Percentiles rank a stretch among this genome's conserved stretches.
These are phyloP conservation scores for Niveomyces coronatus DNA, from an alignment of 2,329 filamentous ascomycete species.

Conservation along the genomic window DNA sequence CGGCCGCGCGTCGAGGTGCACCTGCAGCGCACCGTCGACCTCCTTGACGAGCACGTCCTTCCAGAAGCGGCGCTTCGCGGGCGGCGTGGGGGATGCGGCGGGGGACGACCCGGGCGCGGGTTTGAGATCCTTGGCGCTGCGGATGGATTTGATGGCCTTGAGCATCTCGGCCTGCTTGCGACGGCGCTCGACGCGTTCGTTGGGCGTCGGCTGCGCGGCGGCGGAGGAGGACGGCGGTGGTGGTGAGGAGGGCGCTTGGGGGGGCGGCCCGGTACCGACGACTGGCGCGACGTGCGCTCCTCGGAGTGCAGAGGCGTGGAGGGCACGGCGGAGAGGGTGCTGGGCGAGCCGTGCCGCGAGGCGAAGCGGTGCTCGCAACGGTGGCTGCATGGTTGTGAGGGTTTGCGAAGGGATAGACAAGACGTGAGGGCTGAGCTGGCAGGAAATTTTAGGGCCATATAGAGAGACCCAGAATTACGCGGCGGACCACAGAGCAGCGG, in stretches of 20 bases:
- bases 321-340: constrained; percentile 15
- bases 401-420: constrained; percentile 9
- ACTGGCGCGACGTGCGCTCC: constrained; percentile 40
- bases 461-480: too few species aligned
- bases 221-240: constrained; percentile 25
- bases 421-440: constrained; percentile 6
- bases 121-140: constrained; percentile 24
- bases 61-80: constrained; percentile 73
- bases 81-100: constrained; percentile 15
- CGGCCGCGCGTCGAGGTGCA: constrained; percentile 69
- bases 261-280: constrained; percentile 49
- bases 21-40: constrained; percentile 44
- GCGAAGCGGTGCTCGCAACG: constrained; percentile 29
- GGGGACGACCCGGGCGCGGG: constrained; percentile 21
- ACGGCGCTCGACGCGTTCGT: constrained; percentile 39
- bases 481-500: too few species aligned
- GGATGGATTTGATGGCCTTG: constrained; percentile 39
- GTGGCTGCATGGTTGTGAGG: constrained; percentile 28
- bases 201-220: constrained; percentile 18
- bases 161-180: constrained; percentile 45
- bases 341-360: constrained; percentile 19
- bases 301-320: constrained; percentile 24
- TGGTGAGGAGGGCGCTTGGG: constrained; percentile 40
- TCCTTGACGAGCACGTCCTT: constrained; percentile 66
- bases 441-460: constrained; percentile 11